Percentiles rank a stretch among this genome's conserved stretches.
Evolutionary conservation across 148 eudicot genomes (phyloP).

Genomic region (Rhododendron vialii): DNA sequence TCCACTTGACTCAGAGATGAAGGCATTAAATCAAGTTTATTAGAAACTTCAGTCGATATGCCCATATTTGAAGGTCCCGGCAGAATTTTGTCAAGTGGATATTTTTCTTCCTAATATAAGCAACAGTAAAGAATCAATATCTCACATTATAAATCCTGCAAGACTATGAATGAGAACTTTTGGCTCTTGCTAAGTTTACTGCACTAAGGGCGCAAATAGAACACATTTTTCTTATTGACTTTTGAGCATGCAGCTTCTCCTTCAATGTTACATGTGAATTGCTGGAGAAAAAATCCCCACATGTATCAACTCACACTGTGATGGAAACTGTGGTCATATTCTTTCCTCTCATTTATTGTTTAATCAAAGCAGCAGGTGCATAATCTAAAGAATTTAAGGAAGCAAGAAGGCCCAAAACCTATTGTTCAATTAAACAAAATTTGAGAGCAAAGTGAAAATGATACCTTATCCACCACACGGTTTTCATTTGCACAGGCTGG

Average conservation of each 20-base stretch:
- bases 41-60: conserved; percentile 21
- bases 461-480: conserved; percentile 30
- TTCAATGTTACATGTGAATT: not conserved
- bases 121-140: conserved; percentile 6
- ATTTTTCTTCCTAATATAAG: conserved; percentile 8
- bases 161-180: not conserved
- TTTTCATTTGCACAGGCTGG: conserved; percentile 10
- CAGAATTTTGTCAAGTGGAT: conserved; percentile 19
- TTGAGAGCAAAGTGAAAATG: conserved; percentile 7
- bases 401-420: not conserved
- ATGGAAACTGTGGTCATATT: not conserved
- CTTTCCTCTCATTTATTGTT: not conserved
- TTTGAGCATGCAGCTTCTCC: conserved; percentile 4
- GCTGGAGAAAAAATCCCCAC: not conserved
- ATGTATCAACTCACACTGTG: not conserved
- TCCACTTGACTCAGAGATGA: conserved; percentile 89
- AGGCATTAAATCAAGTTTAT: conserved; percentile 52
- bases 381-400: not conserved
- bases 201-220: not conserved
- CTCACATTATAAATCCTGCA: not conserved
- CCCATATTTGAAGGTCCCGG: conserved; percentile 15
- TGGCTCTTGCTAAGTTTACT: not conserved
- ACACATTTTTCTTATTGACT: not conserved
- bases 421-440: not conserved
- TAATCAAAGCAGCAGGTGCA: not conserved